A percentile compares a stretch with the other conserved stretches of the same genome.
These are phyloP conservation scores for Aspergillus sp. DNA, from an alignment of 2,329 filamentous ascomycete species.

Conservation along the genomic window DNA sequence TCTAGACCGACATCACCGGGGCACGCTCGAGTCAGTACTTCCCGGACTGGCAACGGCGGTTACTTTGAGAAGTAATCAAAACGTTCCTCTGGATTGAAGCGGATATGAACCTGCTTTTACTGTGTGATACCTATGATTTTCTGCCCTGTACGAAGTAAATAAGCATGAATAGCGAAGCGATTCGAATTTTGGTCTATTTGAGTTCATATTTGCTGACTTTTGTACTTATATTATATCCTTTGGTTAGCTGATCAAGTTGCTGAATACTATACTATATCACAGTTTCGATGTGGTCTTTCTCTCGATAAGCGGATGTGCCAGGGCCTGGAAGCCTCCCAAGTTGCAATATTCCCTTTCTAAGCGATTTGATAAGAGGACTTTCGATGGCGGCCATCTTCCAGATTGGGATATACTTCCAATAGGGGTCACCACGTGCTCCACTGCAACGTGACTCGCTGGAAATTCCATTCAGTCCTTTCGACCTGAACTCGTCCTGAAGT, in stretches of 20 bases:
- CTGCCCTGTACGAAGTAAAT: slow-evolving; percentile 17
- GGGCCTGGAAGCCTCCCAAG: too few relatives aligned
- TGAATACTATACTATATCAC: neutral
- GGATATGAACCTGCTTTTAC: slow-evolving; percentile 13
- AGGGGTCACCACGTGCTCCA: neutral
- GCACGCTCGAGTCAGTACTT: slow-evolving; percentile 41
- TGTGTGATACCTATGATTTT: slow-evolving; percentile 11
- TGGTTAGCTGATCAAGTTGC: neutral
- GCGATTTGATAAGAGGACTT: too few relatives aligned
- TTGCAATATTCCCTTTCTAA: too few relatives aligned
- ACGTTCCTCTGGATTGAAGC: slow-evolving; percentile 20
- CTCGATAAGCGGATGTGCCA: too few relatives aligned
- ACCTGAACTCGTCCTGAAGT: too few relatives aligned
- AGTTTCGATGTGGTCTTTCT: too few relatives aligned
- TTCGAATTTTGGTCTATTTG: slow-evolving; percentile 4
- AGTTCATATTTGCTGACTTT: slow-evolving; percentile 2
- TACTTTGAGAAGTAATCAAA: slow-evolving; percentile 35
- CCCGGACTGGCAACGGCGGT: slow-evolving; percentile 32
- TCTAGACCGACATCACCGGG: slow-evolving; percentile 54
- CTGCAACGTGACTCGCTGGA: neutral
- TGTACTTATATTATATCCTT: neutral
- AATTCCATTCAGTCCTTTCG: neutral
- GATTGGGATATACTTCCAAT: neutral
- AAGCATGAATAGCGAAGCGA: slow-evolving; percentile 14
- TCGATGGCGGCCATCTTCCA: too few relatives aligned